These are phyloP conservation scores for Fomitiporia mediterranea DNA, from an alignment of 1,284 basidiomycete species.

Conservation along the genomic window DNA sequence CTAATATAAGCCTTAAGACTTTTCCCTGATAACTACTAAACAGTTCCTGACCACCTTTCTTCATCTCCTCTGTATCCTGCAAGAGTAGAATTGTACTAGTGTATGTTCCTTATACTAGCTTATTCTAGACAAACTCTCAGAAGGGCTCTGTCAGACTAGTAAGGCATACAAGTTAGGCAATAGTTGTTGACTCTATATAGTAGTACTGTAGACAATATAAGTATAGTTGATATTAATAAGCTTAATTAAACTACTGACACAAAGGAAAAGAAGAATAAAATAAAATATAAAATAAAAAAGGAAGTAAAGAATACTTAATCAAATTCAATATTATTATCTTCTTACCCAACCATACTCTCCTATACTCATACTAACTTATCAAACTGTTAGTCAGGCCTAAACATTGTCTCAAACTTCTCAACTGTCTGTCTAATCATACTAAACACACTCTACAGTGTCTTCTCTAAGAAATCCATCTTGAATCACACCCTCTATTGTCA, in stretches of 20 bases:
- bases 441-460: slow-evolving; percentile 78
- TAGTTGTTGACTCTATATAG: slow-evolving; percentile 82
- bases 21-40: too few species aligned
- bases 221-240: background rate
- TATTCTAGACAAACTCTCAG: slow-evolving; percentile 58
- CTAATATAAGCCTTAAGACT: too few species aligned
- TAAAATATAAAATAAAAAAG: too few species aligned
- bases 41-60: slow-evolving; percentile 85
- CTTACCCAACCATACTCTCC: too few species aligned
- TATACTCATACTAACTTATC: background rate
- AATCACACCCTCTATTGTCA: slow-evolving; percentile 91
- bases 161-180: slow-evolving; percentile 78
- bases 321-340: too few species aligned
- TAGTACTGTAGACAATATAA: background rate
- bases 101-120: slow-evolving; percentile 94
- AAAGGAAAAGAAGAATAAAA: too few species aligned
- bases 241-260: too few species aligned
- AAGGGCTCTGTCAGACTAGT: slow-evolving; percentile 81
- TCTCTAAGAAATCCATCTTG: slow-evolving; percentile 80
- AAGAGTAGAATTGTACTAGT: slow-evolving; percentile 93
- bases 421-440: slow-evolving; percentile 76
- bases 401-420: slow-evolving; percentile 67
- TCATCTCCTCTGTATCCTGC: slow-evolving; percentile 67
- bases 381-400: slow-evolving; percentile 27
- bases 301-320: too few species aligned